Base-by-base conservation (phyloP, 169 alveolate species). In the Plasmodium vivax region DNA sequence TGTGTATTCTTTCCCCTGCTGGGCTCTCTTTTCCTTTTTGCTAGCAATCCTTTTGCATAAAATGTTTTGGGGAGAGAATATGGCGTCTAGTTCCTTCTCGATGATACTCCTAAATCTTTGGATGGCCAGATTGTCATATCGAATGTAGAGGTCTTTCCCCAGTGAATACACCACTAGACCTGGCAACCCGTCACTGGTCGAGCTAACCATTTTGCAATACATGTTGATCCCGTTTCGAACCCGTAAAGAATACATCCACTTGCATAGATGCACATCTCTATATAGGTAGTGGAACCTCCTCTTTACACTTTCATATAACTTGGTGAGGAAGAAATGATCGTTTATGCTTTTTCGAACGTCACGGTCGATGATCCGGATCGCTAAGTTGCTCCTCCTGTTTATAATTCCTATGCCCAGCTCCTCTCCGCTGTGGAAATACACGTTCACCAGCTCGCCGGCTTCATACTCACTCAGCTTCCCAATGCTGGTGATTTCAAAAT, bases 21-120 rank as follows among this genome's bases (percentile, higher is more conserved):
- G 93, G 32, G 93, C 93, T 30, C 93, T 32, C 62, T 85, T 85
- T 43, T 85, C 93, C 80, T 85, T 85, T 85, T 85, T 74, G 27
- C 93, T 85, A 10, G 56, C 62, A 27, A 85, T 85, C 62, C 80
- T 85, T 85, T 85, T 85, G 56, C 85, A 85, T 2, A 16, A 85
- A 1, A 85, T 74, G 38, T 85, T 85, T 75, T 85, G 34, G 1
- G 93, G 85, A 8, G 93, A 47, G 71, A 85, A 85, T 0, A 85
- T 85, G 2, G 38, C 43, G 2, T 85, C 82, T 75, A 85, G 27
- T 56, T 85, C 93, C 14, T 85, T 75, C 62, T 85, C 93, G 54
- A 85, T 54, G 14, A 85, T 58, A 3, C 62, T 51, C 32, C 58
- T 85, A 62, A 75, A 85, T 85, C 54, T 85, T 85, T 85, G 93